Conservation (phyloP, 495 filamentous ascomycete species). For the Pseudomonodictys pantanalensis region DNA sequence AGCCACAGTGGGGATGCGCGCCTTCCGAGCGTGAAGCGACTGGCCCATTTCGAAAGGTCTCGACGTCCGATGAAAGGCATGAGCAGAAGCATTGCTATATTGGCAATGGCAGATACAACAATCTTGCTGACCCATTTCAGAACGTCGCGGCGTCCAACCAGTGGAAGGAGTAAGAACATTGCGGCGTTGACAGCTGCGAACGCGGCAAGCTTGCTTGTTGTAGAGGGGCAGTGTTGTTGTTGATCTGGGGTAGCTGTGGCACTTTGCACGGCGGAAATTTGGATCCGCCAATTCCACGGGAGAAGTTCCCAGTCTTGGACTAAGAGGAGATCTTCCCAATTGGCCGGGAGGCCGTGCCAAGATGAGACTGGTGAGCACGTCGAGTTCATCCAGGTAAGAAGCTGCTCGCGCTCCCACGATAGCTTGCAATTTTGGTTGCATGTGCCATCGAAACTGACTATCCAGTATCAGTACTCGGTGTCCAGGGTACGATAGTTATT, state of each 20-base stretch:
- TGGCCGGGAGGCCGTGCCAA: not conserved
- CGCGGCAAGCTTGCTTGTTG: not conserved
- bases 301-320: not conserved
- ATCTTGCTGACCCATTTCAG: not conserved
- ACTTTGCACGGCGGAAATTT: not conserved
- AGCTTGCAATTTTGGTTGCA: not conserved
- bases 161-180: not conserved
- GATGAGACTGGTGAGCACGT: not conserved
- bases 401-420: not conserved
- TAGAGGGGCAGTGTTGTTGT: not conserved
- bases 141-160: not conserved
- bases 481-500: not conserved
- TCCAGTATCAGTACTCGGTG: not conserved
- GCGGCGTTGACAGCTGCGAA: not conserved
- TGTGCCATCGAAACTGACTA: not conserved
- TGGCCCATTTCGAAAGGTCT: not conserved
- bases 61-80: not conserved
- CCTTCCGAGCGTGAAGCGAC: not conserved
- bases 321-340: not conserved
- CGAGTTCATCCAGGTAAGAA: not conserved
- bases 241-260: not conserved
- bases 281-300: not conserved
- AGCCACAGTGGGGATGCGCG: not conserved
- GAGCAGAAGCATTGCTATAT: not conserved
- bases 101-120: not conserved